Evolutionary conservation across 2,329 filamentous ascomycete species (phyloP).

Genomic region (Kalmusia sp.): DNA sequence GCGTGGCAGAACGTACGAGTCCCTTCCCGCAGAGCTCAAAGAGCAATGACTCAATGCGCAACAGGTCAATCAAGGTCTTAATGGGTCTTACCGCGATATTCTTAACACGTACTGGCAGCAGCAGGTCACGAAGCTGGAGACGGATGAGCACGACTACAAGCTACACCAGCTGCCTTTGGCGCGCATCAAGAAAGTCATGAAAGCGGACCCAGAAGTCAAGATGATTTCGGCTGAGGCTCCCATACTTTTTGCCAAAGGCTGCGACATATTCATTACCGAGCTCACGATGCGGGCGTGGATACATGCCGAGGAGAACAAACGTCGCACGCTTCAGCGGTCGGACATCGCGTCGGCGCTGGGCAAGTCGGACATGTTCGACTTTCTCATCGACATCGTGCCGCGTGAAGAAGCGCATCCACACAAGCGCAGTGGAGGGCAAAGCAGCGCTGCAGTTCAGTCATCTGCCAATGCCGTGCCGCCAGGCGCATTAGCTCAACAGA

Average conservation of each 20-base stretch:
- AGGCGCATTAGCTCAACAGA: constrained; percentile 48
- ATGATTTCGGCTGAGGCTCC: constrained; percentile 99
- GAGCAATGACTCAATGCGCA: constrained; percentile 28
- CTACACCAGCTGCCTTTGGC: constrained; percentile 94
- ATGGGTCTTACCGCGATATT: constrained; percentile 93
- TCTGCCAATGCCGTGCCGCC: constrained; percentile 49
- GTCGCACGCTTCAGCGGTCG: constrained; percentile 90
- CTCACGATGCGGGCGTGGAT: constrained; percentile 99
- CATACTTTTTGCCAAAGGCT: constrained; percentile 97
- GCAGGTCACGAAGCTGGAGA: constrained; percentile 93
- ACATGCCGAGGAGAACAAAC: constrained; percentile 98
- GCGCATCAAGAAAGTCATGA: constrained; percentile 99
- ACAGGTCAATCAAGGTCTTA: constrained; percentile 93
- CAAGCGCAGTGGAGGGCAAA: constrained; percentile 65
- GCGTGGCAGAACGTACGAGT: constrained; percentile 86
- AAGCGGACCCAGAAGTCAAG: constrained; percentile 98
- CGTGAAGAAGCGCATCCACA: constrained; percentile 89
- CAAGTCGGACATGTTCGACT: constrained; percentile 99
- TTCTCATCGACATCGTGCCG: constrained; percentile 97
- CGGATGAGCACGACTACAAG: constrained; percentile 97
- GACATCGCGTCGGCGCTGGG: constrained; percentile 95
- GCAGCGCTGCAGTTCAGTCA: constrained; percentile 46
- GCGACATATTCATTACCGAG: constrained; percentile 99
- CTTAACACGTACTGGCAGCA: constrained; percentile 99
- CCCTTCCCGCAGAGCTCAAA: background rate